Evolutionary conservation across 257 asterid species (phyloP).

Genomic region (Lycium ferocissimum): DNA sequence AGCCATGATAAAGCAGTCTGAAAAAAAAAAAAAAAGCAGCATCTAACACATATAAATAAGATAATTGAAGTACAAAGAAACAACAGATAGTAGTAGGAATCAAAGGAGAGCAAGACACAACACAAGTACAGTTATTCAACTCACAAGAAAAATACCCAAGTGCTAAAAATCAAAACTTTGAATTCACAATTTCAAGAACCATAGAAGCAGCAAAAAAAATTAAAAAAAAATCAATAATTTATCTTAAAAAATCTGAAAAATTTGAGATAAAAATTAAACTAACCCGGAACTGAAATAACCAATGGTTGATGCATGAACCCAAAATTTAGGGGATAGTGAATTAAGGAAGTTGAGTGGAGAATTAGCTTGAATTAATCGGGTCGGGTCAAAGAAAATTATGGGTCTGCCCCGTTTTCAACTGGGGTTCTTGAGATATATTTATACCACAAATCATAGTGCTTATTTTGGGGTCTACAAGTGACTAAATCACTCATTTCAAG

Average conservation of each 20-base stretch:
- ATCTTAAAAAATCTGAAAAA: not conserved
- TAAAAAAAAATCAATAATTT: not conserved
- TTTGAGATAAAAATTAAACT: conserved; percentile 4
- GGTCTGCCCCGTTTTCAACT: not conserved
- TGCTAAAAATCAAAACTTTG: not conserved
- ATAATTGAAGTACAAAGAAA: too few relatives aligned
- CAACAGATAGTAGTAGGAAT: too few relatives aligned
- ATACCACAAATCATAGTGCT: too few relatives aligned
- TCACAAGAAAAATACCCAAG: not conserved
- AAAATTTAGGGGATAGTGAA: not conserved
- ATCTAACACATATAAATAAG: too few relatives aligned
- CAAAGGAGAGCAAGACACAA: too few relatives aligned
- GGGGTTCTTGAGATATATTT: not conserved
- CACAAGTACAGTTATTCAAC: not conserved
- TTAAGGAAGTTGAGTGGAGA: not conserved
- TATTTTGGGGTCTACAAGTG: too few relatives aligned
- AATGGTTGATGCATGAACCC: conserved; percentile 53
- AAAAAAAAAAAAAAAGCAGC: too few relatives aligned
- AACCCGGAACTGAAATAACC: conserved; percentile 60
- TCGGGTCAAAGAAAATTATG: not conserved
- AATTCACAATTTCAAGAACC: not conserved
- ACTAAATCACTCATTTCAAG: too few relatives aligned
- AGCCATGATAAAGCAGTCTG: too few relatives aligned
- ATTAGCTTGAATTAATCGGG: not conserved
- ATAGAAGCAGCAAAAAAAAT: too few relatives aligned